Evolutionary conservation across 169 alveolate genomes (phyloP).

Genomic region (Ichthyophthirius multifiliis): DNA sequence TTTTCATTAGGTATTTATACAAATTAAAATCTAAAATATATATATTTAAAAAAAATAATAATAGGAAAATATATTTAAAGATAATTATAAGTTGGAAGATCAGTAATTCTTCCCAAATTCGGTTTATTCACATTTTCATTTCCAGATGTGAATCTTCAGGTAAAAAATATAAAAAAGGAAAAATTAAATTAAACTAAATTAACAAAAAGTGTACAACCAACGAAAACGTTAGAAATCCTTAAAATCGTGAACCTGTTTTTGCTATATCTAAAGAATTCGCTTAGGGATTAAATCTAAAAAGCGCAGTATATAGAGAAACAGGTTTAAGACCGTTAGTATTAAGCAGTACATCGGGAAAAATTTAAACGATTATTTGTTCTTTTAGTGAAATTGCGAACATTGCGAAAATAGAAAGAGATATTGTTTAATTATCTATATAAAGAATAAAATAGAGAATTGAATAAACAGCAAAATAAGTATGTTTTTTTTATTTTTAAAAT

Average conservation of each 20-base stretch:
- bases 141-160: neutral
- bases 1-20: neutral
- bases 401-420: neutral
- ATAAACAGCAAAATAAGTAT: neutral
- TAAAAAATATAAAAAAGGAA: neutral
- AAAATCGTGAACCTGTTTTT: constrained; percentile 5
- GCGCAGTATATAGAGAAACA: neutral
- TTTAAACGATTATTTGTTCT: neutral
- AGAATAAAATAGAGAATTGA: neutral
- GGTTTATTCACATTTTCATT: neutral
- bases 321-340: neutral
- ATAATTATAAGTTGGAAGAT: neutral
- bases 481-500: neutral
- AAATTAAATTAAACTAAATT: neutral
- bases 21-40: neutral
- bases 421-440: neutral
- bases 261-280: neutral
- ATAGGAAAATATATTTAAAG: neutral
- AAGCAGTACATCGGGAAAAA: neutral
- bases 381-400: neutral
- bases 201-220: neutral
- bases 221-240: neutral
- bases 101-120: neutral
- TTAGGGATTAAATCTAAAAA: neutral
- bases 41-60: neutral